Evolutionary conservation across 163 green algal genomes (phyloP).

Genomic region (Prototheca stagnorum): DNA sequence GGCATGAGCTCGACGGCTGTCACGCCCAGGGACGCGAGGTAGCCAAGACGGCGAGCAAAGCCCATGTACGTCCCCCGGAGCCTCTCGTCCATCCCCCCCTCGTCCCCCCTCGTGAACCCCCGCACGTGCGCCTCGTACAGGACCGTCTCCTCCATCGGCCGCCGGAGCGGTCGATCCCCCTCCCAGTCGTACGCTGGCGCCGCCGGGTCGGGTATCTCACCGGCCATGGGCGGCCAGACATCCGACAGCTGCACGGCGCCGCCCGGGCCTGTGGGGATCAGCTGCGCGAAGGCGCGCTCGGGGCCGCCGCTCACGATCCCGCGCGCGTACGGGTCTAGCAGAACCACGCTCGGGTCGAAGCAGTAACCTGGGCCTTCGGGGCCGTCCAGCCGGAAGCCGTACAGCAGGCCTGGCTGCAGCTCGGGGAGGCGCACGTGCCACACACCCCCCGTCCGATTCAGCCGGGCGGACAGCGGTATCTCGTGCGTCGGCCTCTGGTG

Average conservation of each 20-base stretch:
- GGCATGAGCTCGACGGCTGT: constrained; percentile 94
- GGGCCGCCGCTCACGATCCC: constrained; percentile 36
- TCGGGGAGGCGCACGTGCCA: constrained; percentile 65
- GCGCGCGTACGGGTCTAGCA: constrained; percentile 70
- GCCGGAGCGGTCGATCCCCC: constrained; percentile 63
- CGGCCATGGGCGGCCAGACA: neutral
- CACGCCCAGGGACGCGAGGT: constrained; percentile 72
- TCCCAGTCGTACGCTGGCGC: constrained; percentile 72
- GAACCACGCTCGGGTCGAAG: constrained; percentile 16
- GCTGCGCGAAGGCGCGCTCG: constrained; percentile 31
- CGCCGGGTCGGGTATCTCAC: neutral
- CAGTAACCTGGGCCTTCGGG: neutral
- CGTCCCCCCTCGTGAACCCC: constrained; percentile 53
- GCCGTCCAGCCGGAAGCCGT: constrained; percentile 22
- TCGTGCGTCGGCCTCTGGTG: constrained; percentile 32
- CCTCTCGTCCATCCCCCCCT: constrained; percentile 15
- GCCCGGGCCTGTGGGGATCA: neutral
- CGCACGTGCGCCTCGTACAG: constrained; percentile 97
- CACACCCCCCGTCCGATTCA: constrained; percentile 61
- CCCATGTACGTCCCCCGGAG: constrained; percentile 78
- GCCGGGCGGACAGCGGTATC: constrained; percentile 33
- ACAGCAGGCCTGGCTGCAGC: constrained; percentile 45
- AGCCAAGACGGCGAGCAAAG: constrained; percentile 76
- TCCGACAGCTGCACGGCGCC: neutral
- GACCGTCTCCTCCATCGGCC: constrained; percentile 72